phyloP scores from a whole-genome alignment of 805 yeast species.

The Lachancea kluyveri region DNA sequence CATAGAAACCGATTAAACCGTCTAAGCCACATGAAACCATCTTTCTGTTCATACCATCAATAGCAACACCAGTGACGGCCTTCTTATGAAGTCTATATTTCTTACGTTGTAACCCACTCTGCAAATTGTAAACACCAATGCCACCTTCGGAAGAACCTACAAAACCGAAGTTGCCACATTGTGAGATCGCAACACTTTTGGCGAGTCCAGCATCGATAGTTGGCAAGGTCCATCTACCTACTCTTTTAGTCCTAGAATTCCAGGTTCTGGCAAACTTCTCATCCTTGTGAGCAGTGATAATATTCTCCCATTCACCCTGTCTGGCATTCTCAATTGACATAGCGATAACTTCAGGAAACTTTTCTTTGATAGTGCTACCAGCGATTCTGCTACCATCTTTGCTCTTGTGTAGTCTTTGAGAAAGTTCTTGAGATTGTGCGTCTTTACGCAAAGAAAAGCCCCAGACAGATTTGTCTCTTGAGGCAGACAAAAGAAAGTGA shows the following conservation, averaged over 20 bases:
- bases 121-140: slow-evolving; percentile 81
- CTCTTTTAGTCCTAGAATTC: slow-evolving; percentile 72
- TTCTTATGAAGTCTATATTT: slow-evolving; percentile 64
- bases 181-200: slow-evolving; percentile 71
- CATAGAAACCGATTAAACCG: slow-evolving; percentile 81
- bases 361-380: slow-evolving; percentile 57
- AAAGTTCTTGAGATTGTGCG: slow-evolving; percentile 90
- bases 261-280: slow-evolving; percentile 85
- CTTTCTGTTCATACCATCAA: slow-evolving; percentile 85
- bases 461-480: slow-evolving; percentile 86
- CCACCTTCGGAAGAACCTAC: slow-evolving; percentile 87
- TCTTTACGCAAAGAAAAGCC: slow-evolving; percentile 88
- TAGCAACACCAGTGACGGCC: slow-evolving; percentile 80
- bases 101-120: slow-evolving; percentile 79
- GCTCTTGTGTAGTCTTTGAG: slow-evolving; percentile 58
- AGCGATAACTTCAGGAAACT: slow-evolving; percentile 68
- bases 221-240: slow-evolving; percentile 64
- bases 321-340: slow-evolving; percentile 70
- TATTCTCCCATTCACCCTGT: slow-evolving; percentile 89
- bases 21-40: slow-evolving; percentile 87
- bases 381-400: slow-evolving; percentile 44
- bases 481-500: slow-evolving; percentile 81
- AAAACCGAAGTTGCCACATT: slow-evolving; percentile 92
- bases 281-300: slow-evolving; percentile 81
- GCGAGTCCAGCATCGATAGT: slow-evolving; percentile 78